Evolutionary conservation across 192 early-diverging fungal species (phyloP).

Genomic region (Gaertneriomyces semiglobifer): DNA sequence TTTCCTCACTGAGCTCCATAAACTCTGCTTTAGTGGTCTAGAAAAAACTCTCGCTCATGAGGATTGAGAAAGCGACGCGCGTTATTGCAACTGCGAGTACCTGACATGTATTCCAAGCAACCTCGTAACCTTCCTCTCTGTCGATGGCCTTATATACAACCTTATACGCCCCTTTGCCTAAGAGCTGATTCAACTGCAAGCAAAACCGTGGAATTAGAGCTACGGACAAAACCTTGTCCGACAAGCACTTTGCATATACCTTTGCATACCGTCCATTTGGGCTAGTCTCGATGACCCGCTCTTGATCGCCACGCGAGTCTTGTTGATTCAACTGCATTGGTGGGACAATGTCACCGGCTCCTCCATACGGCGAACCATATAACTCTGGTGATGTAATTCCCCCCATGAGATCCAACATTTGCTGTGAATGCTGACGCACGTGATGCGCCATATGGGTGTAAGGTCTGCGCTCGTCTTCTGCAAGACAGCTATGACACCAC

Average conservation of each 20-base stretch:
- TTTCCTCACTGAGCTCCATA: slow-evolving; percentile 68
- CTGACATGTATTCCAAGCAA: slow-evolving; percentile 56
- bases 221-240: background rate
- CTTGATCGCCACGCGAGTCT: slow-evolving; percentile 23
- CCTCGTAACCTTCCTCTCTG: slow-evolving; percentile 52
- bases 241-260: slow-evolving; percentile 12
- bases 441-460: background rate
- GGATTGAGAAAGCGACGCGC: background rate
- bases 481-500: no score
- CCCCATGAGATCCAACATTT: background rate
- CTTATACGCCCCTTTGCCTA: slow-evolving; percentile 55
- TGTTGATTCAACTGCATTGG: slow-evolving; percentile 25
- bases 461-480: no score
- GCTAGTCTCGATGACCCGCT: slow-evolving; percentile 44
- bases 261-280: slow-evolving; percentile 49
- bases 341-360: slow-evolving; percentile 22
- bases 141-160: slow-evolving; percentile 55
- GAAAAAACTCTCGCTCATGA: slow-evolving; percentile 1
- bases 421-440: slow-evolving; percentile 24
- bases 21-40: slow-evolving; percentile 72
- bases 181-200: slow-evolving; percentile 40
- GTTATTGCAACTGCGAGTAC: slow-evolving; percentile 19
- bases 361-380: slow-evolving; percentile 26
- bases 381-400: slow-evolving; percentile 26
- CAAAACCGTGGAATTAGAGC: slow-evolving; percentile 1